Conservation (phyloP, 148 eudicot genomes). For the Pouteria glomerata region DNA sequence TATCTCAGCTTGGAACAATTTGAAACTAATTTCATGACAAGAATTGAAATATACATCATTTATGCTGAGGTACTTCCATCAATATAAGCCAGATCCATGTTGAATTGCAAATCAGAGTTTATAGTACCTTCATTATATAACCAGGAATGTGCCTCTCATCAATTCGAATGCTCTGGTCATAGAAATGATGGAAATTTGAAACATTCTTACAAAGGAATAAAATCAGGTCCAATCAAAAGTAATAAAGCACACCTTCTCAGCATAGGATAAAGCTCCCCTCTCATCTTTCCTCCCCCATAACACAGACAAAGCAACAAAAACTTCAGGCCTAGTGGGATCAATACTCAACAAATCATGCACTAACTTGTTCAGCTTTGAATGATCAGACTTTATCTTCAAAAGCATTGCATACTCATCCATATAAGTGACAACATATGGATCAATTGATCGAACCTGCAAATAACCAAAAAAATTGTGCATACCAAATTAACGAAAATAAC, state of each 20-base stretch:
- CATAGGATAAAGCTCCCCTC: conserved; percentile 78
- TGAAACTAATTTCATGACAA: background rate
- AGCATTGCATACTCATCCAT: conserved; percentile 99
- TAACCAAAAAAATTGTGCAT: background rate
- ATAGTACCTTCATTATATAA: conserved; percentile 79
- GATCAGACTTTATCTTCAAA: conserved; percentile 73
- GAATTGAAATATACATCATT: background rate
- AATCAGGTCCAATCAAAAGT: conserved; percentile 2
- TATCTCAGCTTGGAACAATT: background rate
- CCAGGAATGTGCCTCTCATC: conserved; percentile 95
- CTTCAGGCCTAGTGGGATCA: conserved; percentile 90
- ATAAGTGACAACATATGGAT: conserved; percentile 72
- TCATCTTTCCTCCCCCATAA: conserved; percentile 95
- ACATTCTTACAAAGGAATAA: background rate
- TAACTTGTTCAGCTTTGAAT: conserved; percentile 74
- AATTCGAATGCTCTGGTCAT: conserved; percentile 73
- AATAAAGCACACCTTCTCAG: conserved; percentile 59
- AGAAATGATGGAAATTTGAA: conserved; percentile 8
- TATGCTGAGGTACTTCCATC: background rate
- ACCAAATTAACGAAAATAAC: background rate
- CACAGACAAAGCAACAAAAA: conserved; percentile 84
- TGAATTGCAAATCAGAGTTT: background rate
- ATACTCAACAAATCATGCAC: conserved; percentile 81
- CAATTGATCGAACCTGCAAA: conserved; percentile 78
- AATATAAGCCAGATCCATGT: background rate